A percentile compares a stretch with the other conserved stretches of the same genome.
These are phyloP conservation scores for Eimeria acervulina DNA, from an alignment of 169 alveolate species.

Conservation along the genomic window DNA sequence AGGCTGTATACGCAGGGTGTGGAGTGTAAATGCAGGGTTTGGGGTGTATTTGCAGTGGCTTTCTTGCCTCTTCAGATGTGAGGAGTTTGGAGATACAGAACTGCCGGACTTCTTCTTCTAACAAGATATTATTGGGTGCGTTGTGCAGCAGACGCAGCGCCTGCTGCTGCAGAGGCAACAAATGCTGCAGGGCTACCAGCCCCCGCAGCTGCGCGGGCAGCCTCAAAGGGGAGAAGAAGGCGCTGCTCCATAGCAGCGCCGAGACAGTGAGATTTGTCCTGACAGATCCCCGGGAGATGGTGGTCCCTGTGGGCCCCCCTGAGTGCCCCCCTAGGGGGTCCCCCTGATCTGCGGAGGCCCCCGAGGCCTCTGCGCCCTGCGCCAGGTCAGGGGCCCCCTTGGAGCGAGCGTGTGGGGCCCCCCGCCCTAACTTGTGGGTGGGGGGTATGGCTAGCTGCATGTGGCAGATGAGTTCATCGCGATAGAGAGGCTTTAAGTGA, in stretches of 20 bases:
- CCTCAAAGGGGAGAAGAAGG: constrained; percentile 60
- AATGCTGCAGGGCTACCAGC: constrained; percentile 59
- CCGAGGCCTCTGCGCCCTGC: not conserved
- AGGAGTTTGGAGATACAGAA: constrained; percentile 66
- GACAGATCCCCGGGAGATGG: not conserved
- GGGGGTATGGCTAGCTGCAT: constrained; percentile 80
- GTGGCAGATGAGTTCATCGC: constrained; percentile 53
- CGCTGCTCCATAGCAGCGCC: constrained; percentile 75
- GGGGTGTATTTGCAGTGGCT: not conserved
- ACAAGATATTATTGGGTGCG: constrained; percentile 71
- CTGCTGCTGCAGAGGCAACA: constrained; percentile 79
- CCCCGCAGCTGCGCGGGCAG: constrained; percentile 69
- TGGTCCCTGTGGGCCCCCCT: not conserved
- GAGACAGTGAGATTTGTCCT: constrained; percentile 71
- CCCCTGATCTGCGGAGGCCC: too few species aligned
- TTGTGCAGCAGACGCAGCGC: constrained; percentile 60
- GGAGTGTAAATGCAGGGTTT: not conserved
- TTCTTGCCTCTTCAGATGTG: constrained; percentile 39
- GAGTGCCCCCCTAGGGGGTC: not conserved
- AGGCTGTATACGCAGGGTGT: not conserved
- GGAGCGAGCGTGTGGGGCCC: not conserved
- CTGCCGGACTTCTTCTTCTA: constrained; percentile 73
- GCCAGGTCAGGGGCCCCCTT: too few species aligned
- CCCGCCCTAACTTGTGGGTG: constrained; percentile 32
- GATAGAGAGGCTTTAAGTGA: constrained; percentile 77